Conservation (phyloP, 2,329 filamentous ascomycete genomes). For the Fusarium cyanostomum region DNA sequence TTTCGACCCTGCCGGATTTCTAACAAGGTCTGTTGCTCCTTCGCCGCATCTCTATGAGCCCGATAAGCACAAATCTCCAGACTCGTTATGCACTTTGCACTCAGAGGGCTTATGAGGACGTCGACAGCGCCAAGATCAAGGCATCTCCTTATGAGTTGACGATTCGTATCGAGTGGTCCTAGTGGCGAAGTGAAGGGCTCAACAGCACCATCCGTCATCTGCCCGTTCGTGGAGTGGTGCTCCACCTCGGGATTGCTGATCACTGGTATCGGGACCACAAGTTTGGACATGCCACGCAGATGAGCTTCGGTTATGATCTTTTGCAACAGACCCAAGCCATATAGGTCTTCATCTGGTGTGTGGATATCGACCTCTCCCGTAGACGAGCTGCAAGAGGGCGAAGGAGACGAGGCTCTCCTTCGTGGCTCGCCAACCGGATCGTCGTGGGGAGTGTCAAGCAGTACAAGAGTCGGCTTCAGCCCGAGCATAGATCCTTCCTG, state of each 20-base stretch:
- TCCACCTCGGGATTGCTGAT: constrained; percentile 54
- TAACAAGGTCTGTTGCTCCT: constrained; percentile 76
- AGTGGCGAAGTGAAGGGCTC: constrained; percentile 47
- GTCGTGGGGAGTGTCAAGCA: constrained; percentile 65
- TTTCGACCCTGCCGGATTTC: constrained; percentile 80
- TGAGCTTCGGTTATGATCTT: constrained; percentile 68
- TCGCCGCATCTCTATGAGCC: constrained; percentile 77
- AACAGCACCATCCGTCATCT: constrained; percentile 51
- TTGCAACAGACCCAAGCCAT: constrained; percentile 64
- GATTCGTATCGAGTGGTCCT: constrained; percentile 45
- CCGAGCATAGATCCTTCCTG: constrained; percentile 63
- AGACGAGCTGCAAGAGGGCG: constrained; percentile 53
- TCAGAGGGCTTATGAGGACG: constrained; percentile 82
- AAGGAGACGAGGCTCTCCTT: constrained; percentile 52
- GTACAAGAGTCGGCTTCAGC: constrained; percentile 64
- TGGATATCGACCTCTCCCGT: constrained; percentile 52
- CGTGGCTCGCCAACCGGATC: constrained; percentile 53
- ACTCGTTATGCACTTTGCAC: constrained; percentile 75
- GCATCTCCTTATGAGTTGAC: constrained; percentile 70
- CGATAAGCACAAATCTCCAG: constrained; percentile 86
- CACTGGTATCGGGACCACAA: constrained; percentile 66
- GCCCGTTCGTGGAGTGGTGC: constrained; percentile 40
- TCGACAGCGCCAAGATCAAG: constrained; percentile 88
- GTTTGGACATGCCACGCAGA: constrained; percentile 63
- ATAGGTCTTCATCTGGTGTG: constrained; percentile 59